phyloP scores from a whole-genome alignment of 495 filamentous ascomycete species.

The Aspergillus asperescens region DNA sequence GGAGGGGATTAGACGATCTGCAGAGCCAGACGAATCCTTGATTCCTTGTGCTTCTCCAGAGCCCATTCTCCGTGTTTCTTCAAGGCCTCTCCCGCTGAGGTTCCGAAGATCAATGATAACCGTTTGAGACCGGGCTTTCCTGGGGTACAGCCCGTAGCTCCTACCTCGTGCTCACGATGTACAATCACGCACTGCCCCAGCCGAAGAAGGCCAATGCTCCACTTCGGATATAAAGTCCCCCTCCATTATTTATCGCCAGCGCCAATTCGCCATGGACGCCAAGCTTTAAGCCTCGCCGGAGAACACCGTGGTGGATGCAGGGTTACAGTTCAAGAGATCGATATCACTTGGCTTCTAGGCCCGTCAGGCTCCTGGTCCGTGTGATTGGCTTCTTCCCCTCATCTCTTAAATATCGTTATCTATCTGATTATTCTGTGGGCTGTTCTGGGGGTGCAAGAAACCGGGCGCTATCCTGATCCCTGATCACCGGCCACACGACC shows the following conservation, averaged over 20 bases:
- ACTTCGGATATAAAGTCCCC: too few species aligned
- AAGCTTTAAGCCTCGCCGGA: conserved; percentile 9
- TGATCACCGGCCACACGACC: conserved; percentile 7
- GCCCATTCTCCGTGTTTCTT: background rate
- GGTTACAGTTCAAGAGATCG: conserved; percentile 7
- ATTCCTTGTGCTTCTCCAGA: too few species aligned
- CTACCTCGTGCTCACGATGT: too few species aligned
- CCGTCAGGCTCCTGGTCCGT: background rate
- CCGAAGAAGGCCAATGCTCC: too few species aligned
- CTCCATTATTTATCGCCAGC: background rate
- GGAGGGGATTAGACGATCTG: conserved; percentile 9
- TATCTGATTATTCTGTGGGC: too few species aligned
- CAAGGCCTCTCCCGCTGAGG: background rate
- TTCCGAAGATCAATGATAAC: too few species aligned
- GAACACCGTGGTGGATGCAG: conserved; percentile 7
- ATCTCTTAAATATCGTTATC: conserved; percentile 9
- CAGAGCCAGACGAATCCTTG: background rate
- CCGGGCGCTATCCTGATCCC: background rate
- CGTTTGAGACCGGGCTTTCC: too few species aligned
- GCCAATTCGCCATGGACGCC: conserved; percentile 4
- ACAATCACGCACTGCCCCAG: too few species aligned
- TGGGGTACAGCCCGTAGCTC: too few species aligned
- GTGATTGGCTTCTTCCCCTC: conserved; percentile 7
- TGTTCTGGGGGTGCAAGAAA: conserved; percentile 3
- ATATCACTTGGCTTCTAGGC: conserved; percentile 6